These are phyloP conservation scores for Marsdenia floribunda DNA, from an alignment of 257 asterid genomes.

Conservation along the genomic window DNA sequence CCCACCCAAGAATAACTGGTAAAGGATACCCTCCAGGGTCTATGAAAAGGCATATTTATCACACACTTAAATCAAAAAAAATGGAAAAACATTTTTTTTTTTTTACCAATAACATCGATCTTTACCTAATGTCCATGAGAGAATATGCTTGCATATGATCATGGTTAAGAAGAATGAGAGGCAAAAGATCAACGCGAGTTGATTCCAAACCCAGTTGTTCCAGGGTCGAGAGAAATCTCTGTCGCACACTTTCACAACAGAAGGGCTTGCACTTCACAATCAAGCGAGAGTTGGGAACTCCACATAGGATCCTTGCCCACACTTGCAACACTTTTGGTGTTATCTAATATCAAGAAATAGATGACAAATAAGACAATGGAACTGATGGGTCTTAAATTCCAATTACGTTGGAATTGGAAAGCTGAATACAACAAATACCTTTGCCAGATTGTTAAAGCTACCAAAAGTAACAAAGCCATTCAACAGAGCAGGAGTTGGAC, in stretches of 20 bases:
- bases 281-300: slow-evolving; percentile 91
- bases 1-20: not conserved
- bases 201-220: slow-evolving; percentile 97
- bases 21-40: not conserved
- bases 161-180: slow-evolving; percentile 94
- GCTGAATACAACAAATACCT: slow-evolving; percentile 44
- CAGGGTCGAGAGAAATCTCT: slow-evolving; percentile 65
- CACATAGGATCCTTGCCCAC: slow-evolving; percentile 94
- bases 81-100: not conserved
- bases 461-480: slow-evolving; percentile 97
- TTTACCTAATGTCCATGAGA: slow-evolving; percentile 95
- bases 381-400: not conserved
- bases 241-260: slow-evolving; percentile 88
- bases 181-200: slow-evolving; percentile 91
- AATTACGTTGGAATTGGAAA: slow-evolving; percentile 8
- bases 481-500: slow-evolving; percentile 77
- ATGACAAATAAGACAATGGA: not conserved
- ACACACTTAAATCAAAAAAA: not conserved
- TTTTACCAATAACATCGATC: slow-evolving; percentile 7
- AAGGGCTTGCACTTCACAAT: slow-evolving; percentile 97
- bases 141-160: slow-evolving; percentile 99
- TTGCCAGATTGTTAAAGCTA: slow-evolving; percentile 97
- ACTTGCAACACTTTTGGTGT: slow-evolving; percentile 95
- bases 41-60: not conserved
- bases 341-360: slow-evolving; percentile 43